Base-by-base conservation (phyloP, 2,329 filamentous ascomycete species). In the Calycina herbarum region DNA sequence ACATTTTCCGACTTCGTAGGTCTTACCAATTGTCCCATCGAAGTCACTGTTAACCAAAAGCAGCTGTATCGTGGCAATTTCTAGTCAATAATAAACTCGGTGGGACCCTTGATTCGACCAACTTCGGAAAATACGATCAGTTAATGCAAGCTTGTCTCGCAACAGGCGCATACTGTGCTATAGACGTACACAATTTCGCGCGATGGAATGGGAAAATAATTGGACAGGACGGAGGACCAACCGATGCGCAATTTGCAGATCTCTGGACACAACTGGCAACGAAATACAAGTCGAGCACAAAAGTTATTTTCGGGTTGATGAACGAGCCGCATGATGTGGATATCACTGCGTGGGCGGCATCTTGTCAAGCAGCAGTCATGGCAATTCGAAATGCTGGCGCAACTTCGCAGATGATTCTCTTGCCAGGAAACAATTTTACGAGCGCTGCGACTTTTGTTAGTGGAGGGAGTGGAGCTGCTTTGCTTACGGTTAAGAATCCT, bases 11-110 rank as follows among this genome's bases (percentile, higher is more conserved):
- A 48, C 77, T 89, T 15, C 84, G 70, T 73, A 66, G 51, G 83
- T 38, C 88, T 76, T 89, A 85, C 13, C 86, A 85, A 0, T 85
- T 88, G 73, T 91, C 88, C 87, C 87, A 91, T 33, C 82, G 84
- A 56, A 88, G 38, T 5, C 20, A 33, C n/a, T 51, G 33, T 65
- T 71, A 57, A 72, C 51, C 5, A 0, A 3, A 8, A 5, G 4
- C 15, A 72, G 72, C 84, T 1, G 81, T 85, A 1, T 79, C 80
- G 24, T 89, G 86, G 86, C 86, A 89, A 70, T 87, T 80, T 69
- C 79, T 89, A 10, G 78, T 83, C 65, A 84, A 82, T 71, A 77
- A 83, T 57, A 65, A 71, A 29, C 75, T 84, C 15, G 84, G 83
- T 31, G 82, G 79, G 24, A 77, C 76, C 15, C 78, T 89, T 42